Evolutionary conservation across 116 monocot genomes (phyloP).

Genomic region (Phalaenopsis hybrid): DNA sequence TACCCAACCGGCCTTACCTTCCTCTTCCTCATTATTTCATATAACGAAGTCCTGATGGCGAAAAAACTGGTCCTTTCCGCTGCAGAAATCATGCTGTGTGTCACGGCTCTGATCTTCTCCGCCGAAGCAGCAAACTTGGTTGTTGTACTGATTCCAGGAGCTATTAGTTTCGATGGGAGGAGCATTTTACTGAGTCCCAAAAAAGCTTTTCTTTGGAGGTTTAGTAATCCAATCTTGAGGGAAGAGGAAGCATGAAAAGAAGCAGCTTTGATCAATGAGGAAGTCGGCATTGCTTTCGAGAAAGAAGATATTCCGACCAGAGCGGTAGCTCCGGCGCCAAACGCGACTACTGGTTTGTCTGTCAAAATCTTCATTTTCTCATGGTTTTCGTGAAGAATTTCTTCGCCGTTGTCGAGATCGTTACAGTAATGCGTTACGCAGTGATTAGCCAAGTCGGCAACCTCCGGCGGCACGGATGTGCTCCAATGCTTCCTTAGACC

Average conservation of each 20-base stretch:
- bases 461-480: constrained; percentile 49
- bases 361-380: constrained; percentile 36
- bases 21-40: constrained; percentile 77
- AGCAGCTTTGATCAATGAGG: constrained; percentile 64
- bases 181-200: constrained; percentile 60
- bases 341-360: constrained; percentile 62
- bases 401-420: constrained; percentile 17
- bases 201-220: constrained; percentile 53
- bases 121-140: constrained; percentile 53
- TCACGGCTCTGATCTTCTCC: constrained; percentile 69
- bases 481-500: constrained; percentile 82
- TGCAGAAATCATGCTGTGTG: constrained; percentile 53
- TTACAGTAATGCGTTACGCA: constrained; percentile 28
- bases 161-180: constrained; percentile 41
- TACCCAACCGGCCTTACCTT: constrained; percentile 22
- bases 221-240: constrained; percentile 48
- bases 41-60: constrained; percentile 73
- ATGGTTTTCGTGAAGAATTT: constrained; percentile 8
- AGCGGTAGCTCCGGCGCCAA: constrained; percentile 80
- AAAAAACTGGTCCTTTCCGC: constrained; percentile 70
- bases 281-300: constrained; percentile 62
- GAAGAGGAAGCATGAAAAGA: constrained; percentile 55
- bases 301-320: constrained; percentile 74
- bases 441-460: constrained; percentile 32
- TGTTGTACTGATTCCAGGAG: constrained; percentile 27